A percentile compares a stretch with the other conserved stretches of the same genome.
Evolutionary conservation across 306 rosid genomes (phyloP).

Genomic region (Pueraria montana): DNA sequence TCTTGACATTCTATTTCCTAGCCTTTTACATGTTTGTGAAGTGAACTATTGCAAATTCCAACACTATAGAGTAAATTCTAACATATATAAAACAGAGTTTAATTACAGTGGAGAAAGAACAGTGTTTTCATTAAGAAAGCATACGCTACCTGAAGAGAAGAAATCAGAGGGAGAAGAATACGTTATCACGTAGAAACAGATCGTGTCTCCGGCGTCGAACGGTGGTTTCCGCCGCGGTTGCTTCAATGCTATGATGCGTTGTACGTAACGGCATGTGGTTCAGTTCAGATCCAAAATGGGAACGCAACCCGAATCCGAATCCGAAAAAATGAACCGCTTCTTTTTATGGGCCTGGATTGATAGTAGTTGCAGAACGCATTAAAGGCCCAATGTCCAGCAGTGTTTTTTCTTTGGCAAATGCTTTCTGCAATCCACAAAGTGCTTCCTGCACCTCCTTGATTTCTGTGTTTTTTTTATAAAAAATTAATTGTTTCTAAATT

Average conservation of each 20-base stretch:
- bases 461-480: no score
- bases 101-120: no score
- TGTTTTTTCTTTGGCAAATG: no score
- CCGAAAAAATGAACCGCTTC: background rate
- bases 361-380: background rate
- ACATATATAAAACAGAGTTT: background rate
- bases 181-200: background rate
- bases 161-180: background rate
- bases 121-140: no score
- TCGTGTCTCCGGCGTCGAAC: background rate
- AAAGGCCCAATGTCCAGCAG: background rate
- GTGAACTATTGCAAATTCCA: background rate
- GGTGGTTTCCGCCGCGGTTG: background rate
- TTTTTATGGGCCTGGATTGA: background rate
- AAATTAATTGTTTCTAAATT: no score
- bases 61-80: background rate
- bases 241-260: background rate
- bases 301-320: background rate
- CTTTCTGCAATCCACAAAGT: no score
- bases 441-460: no score
- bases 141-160: background rate
- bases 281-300: background rate
- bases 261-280: background rate
- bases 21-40: background rate
- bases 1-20: background rate